Base-by-base conservation (phyloP, 2,329 filamentous ascomycete genomes). In the Capronia americana region DNA sequence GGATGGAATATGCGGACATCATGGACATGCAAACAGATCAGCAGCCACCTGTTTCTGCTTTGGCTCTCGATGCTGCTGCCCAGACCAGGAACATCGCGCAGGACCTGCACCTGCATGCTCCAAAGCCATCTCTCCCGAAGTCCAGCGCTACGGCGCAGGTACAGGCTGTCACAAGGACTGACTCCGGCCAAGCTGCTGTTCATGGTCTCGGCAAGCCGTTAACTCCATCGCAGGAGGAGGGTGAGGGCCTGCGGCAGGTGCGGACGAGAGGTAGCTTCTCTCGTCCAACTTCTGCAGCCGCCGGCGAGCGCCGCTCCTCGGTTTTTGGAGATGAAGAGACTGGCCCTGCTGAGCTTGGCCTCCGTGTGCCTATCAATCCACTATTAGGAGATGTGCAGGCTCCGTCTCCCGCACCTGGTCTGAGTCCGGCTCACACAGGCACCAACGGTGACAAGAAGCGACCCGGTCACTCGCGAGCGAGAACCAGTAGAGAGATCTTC, bases 331-430 rank as follows among this genome's bases (percentile, higher is more conserved):
- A 90, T 20, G 91, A 94, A 53, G 91, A 94, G 54, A 89, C 93
- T 63, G 94, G 93, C 24, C 97, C 97, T 73, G 93, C 93, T 1
- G 92, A 96, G 76, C 95, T 97, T 72, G 94, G 94, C 56, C 88
- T 92, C 74, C 90, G 93, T 75, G 94, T 99, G 46, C 95, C 95
- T 57, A 95, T 99, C 92, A 90, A 95, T 76, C 91, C 90, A 61
- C 88, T 95, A 76, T 92, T 95, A 51, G 95, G 95, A 68, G 94
- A 98, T 76, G 95, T 98, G 10, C 95, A 99, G 80, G 95, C 95
- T 14, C 95, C 95, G 2, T 95, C 93, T 1, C 93, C 93, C 1
- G 86, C 88, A 2, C 90, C 89, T 8, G 81, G 79, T 66, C 74
- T 77, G 56, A 75, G 77, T 7, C 69, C 69, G 8, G 57, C 67